Evolutionary conservation across 257 asterid species (phyloP).

Genomic region (Anisodus tanguticus): DNA sequence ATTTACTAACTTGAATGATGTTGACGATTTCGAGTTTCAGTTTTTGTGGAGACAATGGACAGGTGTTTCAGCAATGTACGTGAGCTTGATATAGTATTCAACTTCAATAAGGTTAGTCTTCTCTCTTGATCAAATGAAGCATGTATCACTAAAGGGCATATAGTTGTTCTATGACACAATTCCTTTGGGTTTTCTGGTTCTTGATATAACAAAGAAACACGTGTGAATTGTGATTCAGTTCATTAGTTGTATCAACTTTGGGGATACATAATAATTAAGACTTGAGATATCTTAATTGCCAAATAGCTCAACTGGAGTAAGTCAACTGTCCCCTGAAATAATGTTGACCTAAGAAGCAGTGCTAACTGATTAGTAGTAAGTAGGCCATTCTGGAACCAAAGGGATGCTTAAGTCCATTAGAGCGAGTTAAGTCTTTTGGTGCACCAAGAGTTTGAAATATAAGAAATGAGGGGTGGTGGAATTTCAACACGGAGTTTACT

Average conservation of each 20-base stretch:
- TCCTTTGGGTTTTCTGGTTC: background rate
- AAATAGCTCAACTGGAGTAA: background rate
- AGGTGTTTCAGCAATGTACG: conserved; percentile 91
- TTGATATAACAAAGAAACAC: background rate
- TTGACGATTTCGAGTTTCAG: conserved; percentile 48
- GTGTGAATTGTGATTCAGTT: background rate
- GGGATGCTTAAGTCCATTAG: background rate
- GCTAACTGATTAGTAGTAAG: background rate
- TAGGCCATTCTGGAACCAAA: background rate
- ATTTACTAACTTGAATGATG: conserved; percentile 26
- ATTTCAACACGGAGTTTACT: background rate
- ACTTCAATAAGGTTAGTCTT: conserved; percentile 77
- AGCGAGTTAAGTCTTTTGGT: background rate
- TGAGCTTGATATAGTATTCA: conserved; percentile 91
- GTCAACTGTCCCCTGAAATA: background rate
- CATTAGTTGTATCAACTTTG: background rate
- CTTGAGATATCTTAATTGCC: background rate
- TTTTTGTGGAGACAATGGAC: conserved; percentile 93
- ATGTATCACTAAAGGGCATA: background rate
- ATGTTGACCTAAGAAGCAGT: background rate
- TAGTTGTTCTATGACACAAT: background rate
- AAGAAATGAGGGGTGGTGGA: conserved; percentile 10
- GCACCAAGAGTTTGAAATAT: background rate
- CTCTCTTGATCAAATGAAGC: conserved; percentile 28
- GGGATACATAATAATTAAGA: background rate